Evolutionary conservation across 768 basidiomycete genomes (phyloP).

Genomic region (Mycena indigotica): DNA sequence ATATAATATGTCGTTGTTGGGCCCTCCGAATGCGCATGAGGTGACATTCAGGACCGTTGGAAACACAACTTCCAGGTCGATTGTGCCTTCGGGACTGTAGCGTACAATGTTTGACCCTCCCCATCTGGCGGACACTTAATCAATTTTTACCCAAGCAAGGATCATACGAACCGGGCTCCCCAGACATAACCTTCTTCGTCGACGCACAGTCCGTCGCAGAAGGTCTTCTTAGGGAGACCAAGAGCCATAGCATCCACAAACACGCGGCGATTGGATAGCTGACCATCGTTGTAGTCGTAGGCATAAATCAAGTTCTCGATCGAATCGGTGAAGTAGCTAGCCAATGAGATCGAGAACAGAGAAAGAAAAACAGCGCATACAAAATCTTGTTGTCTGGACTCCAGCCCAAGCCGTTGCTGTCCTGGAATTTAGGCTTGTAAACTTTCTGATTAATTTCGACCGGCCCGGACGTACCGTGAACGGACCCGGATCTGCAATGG

Average conservation of each 20-base stretch:
- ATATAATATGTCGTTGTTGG: constrained; percentile 62
- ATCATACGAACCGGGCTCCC: constrained; percentile 65
- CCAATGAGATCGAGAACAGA: constrained; percentile 11
- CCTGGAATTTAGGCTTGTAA: background rate
- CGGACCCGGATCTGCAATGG: constrained; percentile 60
- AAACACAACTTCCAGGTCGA: constrained; percentile 60
- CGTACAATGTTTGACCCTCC: constrained; percentile 62
- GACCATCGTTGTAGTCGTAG: constrained; percentile 66
- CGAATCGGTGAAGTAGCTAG: constrained; percentile 75
- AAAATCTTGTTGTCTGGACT: constrained; percentile 62
- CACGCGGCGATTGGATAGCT: constrained; percentile 55
- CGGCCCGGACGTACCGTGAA: constrained; percentile 54
- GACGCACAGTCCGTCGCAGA: constrained; percentile 67
- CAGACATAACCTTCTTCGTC: constrained; percentile 66
- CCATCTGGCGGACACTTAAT: no score
- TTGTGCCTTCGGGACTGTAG: constrained; percentile 52
- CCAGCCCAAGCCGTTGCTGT: constrained; percentile 62
- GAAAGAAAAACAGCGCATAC: constrained; percentile 31
- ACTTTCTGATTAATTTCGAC: background rate
- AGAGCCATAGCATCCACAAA: constrained; percentile 59
- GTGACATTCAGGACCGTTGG: constrained; percentile 67
- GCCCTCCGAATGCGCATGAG: constrained; percentile 70
- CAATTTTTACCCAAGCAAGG: no score
- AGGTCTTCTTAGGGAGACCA: constrained; percentile 52
- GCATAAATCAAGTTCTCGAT: constrained; percentile 65